Base-by-base conservation (phyloP, 495 filamentous ascomycete species). In the Podospora fimiseda region DNA sequence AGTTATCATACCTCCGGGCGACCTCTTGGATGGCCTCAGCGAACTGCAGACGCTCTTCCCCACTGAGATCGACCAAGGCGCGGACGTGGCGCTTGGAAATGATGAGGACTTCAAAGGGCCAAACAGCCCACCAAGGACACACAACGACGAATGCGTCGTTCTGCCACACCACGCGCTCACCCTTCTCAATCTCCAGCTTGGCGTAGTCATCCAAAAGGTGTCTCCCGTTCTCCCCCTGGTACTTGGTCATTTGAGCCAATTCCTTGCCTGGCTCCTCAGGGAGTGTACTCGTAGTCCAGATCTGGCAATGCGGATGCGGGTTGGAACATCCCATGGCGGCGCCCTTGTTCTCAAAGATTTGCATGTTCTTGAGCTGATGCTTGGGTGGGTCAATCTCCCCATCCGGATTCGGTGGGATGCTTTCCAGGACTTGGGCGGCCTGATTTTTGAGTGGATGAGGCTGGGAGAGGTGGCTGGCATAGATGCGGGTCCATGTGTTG, bases 311-410 rank as follows among this genome's bases (percentile, higher is more conserved):
- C 0, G 93, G 93, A 70, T 98, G 93, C 6, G 93, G 94, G 67
- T 98, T 98, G 2, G 93, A 97, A 77, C 93, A 98, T 24, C 93
- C 93, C 93, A 98, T 98, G 3, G 93, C 89, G 0, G 88, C 84
- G 43, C 93, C 93, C 73, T 98, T 98, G 75, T 98, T 98, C 71
- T 98, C 93, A 56, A 98, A 97, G 58, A 98, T 96, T 69, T 98
- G 93, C 91, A 98, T 96, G 70, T 95, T 97, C 43, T 84, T 81
- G 61, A 94, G 89, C 68, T 96, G 90, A 50, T 86, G 78, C 43
- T 80, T 83, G 5, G 90, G 82, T 27, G 74, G 72, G 48, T 60
- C 76, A 14, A 63, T 64, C 62, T 63, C 70, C 47, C 63, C 68
- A 50, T 71, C 65, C 1, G 62, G 57, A 44, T 62, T 65, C 53